Base-by-base conservation (phyloP, 257 asterid genomes). In the Pogostemon cablin region DNA sequence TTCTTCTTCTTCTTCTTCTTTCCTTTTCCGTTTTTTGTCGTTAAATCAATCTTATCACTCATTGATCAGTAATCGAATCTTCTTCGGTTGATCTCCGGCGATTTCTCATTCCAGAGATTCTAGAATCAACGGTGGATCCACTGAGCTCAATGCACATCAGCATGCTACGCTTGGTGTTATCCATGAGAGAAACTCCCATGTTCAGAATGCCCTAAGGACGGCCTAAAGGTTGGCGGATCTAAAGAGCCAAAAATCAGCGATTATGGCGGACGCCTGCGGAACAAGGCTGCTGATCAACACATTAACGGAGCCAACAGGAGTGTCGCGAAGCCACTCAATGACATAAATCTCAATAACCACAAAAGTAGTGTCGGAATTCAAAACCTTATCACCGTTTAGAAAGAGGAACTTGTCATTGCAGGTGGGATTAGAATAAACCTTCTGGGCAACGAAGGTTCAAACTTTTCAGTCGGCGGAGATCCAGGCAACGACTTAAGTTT, bases 201-300 rank as follows among this genome's bases (percentile, higher is more conserved):
- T 85, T 87, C 15, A 90, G 62, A 48, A 90, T 86, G 62, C 96
- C 95, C 73, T 86, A 93, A 1, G 96, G 93, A 49, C 88, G 75
- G 0, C 95, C 95, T 1, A 91, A 84, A 6, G 86, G 85, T 9
- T 90, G 92, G 7, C 91, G 87, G 43, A 86, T 79, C 77, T 87
- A 91, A 2, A 90, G 87, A 8, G 90, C 87, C 46, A 90, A 87
- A 59, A 84, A 82, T 9, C 92, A 71, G 7, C 67, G 72, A n/a
- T 67, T 79, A 2, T 47, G 64, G 11, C 84, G 79, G 49, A 60
- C 1, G 76, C 58, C 15, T 73, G 75, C 8, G 87, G 87, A 4
- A 82, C 65, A 34, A 82, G 75, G 40, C 80, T 71, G n/a, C 78
- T 48, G 25, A 77, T 54, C 55, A 59, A 9, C 0, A 82, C 87